Conservation (phyloP, 192 early-diverging fungal species). For the Phlyctochytrium planicorne region DNA sequence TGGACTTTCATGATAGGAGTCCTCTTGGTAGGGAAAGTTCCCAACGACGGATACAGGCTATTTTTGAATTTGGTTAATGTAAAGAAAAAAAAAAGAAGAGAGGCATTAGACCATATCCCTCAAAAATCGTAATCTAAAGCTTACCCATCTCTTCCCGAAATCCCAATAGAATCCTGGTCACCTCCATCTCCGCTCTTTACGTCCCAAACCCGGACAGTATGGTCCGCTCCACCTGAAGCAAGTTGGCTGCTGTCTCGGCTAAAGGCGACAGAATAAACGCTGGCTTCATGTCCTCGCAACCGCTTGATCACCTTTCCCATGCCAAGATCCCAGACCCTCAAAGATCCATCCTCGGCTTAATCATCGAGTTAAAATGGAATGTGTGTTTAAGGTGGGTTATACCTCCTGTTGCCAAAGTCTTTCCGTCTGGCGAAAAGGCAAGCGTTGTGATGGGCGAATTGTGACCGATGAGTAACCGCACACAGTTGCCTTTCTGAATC, state of each 20-base stretch:
- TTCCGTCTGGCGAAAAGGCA: constrained; percentile 91
- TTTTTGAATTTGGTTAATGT: constrained; percentile 32
- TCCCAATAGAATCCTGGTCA: constrained; percentile 10
- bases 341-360: constrained; percentile 73
- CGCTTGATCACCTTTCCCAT: constrained; percentile 79
- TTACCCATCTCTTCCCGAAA: not conserved
- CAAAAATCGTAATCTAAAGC: not conserved
- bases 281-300: constrained; percentile 80
- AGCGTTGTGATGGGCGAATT: constrained; percentile 77
- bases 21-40: constrained; percentile 83
- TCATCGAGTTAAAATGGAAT: not conserved
- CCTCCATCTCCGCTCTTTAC: constrained; percentile 58
- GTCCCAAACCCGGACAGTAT: constrained; percentile 90
- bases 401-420: constrained; percentile 85
- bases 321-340: constrained; percentile 91
- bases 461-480: constrained; percentile 89
- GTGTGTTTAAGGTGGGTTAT: constrained; percentile 21
- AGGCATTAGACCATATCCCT: not conserved
- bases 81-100: constrained; percentile 16
- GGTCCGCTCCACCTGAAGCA: constrained; percentile 83
- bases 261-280: constrained; percentile 84
- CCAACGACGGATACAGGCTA: constrained; percentile 50
- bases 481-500: constrained; percentile 83
- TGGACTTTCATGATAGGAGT: constrained; percentile 85
- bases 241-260: constrained; percentile 77